Base-by-base conservation (phyloP, 441 rosid species). In the Adansonia grandidieri region DNA sequence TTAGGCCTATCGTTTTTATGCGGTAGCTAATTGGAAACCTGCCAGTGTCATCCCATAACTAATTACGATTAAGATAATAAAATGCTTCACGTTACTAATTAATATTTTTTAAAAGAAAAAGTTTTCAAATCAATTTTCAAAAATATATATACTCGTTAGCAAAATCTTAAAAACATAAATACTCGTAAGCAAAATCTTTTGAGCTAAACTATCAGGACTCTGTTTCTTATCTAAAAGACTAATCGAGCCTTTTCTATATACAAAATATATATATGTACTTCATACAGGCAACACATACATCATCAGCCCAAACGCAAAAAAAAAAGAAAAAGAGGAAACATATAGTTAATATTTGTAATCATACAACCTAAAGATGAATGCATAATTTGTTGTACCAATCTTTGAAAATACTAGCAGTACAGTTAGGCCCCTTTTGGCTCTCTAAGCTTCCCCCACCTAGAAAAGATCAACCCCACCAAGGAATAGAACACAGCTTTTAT, bases 401-500 rank as follows among this genome's bases (percentile, higher is more conserved):
- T 45, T 3, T 64, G 20, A 15, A 56, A 15, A 32, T 32, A 32
- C 37, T 32, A 32, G 1, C 37, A 32, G 37, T 32, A 32, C 37
- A 8, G 42, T 81, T 74, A 90, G 17, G 80, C 69, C 77, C 71
- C 65, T 82, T 80, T 90, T 3, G 76, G 81, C 67, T 71, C 81
- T 60, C 83, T 87, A 14, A 90, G 81, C 81, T 86, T 92, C 44
- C 86, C 87, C 90, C 93, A 78, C 51, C 85, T 76, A 51, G 97
- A 87, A 68, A 86, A 88, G 72, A 96, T 58, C 74, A 91, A 79
- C 83, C 86, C 82, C 78, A 88, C 57, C 5, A 91, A 13, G 13
- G 97, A 88, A 80, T 77, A 86, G 32, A 92, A 82, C 11, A 93
- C 82, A 0, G 93, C 91, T 80, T 80, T 89, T 44, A 96, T 80